These are phyloP conservation scores for Arachis stenosperma DNA, from an alignment of 306 rosid genomes.

Conservation along the genomic window DNA sequence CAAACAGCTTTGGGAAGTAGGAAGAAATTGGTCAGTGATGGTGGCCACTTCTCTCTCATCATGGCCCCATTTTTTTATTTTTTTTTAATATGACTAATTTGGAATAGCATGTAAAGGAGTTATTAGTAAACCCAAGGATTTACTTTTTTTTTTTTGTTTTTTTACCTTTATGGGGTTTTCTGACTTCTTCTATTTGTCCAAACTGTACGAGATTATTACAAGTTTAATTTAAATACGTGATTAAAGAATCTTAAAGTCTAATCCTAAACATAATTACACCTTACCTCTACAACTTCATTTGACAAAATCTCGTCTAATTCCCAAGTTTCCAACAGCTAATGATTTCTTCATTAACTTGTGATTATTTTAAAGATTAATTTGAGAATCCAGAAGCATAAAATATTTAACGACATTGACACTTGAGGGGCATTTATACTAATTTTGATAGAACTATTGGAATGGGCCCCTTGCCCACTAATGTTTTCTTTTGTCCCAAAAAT, in stretches of 20 bases:
- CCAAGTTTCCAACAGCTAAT: too few species aligned
- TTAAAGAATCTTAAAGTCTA: background rate
- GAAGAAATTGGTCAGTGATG: constrained; percentile 36
- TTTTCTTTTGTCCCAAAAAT: too few species aligned
- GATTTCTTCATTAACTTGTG: too few species aligned
- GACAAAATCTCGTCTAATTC: background rate
- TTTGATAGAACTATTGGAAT: too few species aligned
- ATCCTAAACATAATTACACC: background rate
- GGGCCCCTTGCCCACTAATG: too few species aligned
- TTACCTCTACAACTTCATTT: background rate
- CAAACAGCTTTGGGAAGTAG: constrained; percentile 43
- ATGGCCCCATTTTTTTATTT: constrained; percentile 26
- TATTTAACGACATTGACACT: too few species aligned
- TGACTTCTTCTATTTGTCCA: constrained; percentile 40
- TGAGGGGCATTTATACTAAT: too few species aligned
- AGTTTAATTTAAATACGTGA: constrained; percentile 11
- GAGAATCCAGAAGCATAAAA: too few species aligned
- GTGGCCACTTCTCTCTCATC: constrained; percentile 31
- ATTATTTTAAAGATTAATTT: too few species aligned
- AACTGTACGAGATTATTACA: background rate
- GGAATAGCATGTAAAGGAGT: constrained; percentile 35
- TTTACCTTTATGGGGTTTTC: constrained; percentile 32
- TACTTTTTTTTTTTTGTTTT: constrained; percentile 18
- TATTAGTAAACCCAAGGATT: constrained; percentile 31
- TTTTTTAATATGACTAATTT: background rate